Evolutionary conservation across 495 filamentous ascomycete species (phyloP), one percentile per base, ranked within the genome.

Genomic region (Talaromyces ruber): DNA sequence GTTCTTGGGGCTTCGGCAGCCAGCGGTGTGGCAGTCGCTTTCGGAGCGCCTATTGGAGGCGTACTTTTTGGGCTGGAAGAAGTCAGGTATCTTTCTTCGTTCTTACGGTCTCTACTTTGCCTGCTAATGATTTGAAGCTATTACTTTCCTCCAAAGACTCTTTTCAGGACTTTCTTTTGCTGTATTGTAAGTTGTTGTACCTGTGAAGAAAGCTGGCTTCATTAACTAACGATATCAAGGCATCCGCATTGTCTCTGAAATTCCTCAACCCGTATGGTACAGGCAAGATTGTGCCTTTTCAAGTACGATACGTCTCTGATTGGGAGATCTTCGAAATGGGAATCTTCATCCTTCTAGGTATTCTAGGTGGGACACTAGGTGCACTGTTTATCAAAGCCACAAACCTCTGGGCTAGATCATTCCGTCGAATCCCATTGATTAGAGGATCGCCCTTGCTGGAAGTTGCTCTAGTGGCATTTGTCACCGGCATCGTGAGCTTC

Each of bases 81-180:
- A 80, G 91, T 97, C 68, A 89, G 82, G 75, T 77, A 67, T 34
- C 65, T 66, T 32, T 45, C 3, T 30, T 25, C n/a, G 12, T 29
- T 59, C 11, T n/a, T 56, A 51, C 52, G 54, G 21, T 64, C 24
- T 43, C 7, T 57, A 59, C 9, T n/a, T 22, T 3, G 26, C 22
- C n/a, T 57, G 14, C 54, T 57, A 22, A 34, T 22, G 12, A 2
- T 30, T 30, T 24, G 28, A 57, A 57, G 88, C 71, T 98, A 98
- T 72, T 98, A 97, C 71, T 97, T 97, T 72, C 94, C 93, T 4
- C 90, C 94, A n/a, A 98, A 98, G 75, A 97, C 93, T 2, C 84
- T 98, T 3, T 98, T 98, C 76, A 82, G 94, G 43, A 98, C 94
- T 1, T 98, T 98, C 78, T 98, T 97, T 75, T 97, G 92, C 73